Percentiles rank a stretch among this genome's conserved stretches.
Evolutionary conservation across 2,329 filamentous ascomycete genomes (phyloP).

Genomic region (Rhinocladiella similis): DNA sequence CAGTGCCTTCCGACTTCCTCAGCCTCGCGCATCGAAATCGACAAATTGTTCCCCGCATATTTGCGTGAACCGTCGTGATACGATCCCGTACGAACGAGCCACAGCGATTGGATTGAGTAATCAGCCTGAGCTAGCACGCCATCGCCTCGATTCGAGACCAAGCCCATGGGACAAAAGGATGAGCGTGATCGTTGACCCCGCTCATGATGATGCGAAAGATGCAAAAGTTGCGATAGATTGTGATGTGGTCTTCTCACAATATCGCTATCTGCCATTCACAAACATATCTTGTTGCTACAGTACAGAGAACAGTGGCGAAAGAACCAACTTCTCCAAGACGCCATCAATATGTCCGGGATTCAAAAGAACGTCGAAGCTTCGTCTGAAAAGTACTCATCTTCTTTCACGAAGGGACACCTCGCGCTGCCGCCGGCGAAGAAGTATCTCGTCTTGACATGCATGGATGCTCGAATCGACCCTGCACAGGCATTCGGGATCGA

Average conservation of each 20-base stretch:
- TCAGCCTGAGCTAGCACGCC: not conserved
- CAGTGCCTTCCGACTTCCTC: no score
- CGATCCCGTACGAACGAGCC: not conserved
- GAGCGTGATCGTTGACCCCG: not conserved
- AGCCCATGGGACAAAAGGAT: not conserved
- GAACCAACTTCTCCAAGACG: not conserved
- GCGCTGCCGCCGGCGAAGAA: conserved; percentile 69
- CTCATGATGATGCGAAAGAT: not conserved
- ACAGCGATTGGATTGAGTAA: not conserved
- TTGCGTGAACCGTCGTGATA: not conserved
- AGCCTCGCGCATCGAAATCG: no score
- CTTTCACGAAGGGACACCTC: conserved; percentile 67
- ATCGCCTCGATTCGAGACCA: not conserved
- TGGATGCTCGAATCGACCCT: conserved; percentile 75
- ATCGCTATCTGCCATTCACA: not conserved
- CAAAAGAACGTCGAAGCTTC: conserved; percentile 57
- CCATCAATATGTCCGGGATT: conserved; percentile 44
- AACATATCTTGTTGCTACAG: not conserved
- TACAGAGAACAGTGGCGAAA: not conserved
- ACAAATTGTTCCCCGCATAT: not conserved
- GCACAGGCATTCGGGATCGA: conserved; percentile 67
- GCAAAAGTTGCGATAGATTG: no score
- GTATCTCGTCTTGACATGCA: conserved; percentile 73
- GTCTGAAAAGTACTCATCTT: conserved; percentile 58
- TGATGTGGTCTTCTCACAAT: no score